A percentile compares a stretch with the other conserved stretches of the same genome.
Conservation (phyloP, 495 filamentous ascomycete species). For the Penicillium flavigenum region DNA sequence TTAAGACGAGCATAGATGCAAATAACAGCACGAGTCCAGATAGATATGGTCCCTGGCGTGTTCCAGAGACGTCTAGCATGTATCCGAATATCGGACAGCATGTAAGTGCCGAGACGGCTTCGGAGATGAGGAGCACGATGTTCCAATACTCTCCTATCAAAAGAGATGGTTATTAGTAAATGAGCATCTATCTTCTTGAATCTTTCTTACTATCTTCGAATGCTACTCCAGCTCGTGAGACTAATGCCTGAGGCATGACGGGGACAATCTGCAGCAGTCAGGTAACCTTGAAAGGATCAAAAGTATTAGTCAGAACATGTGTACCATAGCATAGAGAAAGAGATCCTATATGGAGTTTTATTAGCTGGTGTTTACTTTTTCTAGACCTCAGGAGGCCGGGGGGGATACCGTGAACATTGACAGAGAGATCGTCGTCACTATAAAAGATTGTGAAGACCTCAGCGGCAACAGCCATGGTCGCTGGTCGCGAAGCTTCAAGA, state of each 20-base stretch:
- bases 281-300: not conserved
- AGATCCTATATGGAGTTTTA: constrained; percentile 7
- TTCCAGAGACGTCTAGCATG: constrained; percentile 17
- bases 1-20: constrained; percentile 63
- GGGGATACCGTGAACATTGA: constrained; percentile 18
- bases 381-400: not conserved
- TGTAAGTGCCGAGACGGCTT: constrained; percentile 19
- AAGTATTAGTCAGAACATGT: not conserved
- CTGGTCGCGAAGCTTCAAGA: constrained; percentile 9
- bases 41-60: constrained; percentile 60
- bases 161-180: not conserved
- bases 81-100: constrained; percentile 22
- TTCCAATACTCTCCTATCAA: constrained; percentile 26
- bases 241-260: constrained; percentile 23
- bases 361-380: not conserved
- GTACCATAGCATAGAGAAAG: constrained; percentile 26
- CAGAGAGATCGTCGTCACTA: constrained; percentile 15
- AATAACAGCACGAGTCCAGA: constrained; percentile 62
- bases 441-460: constrained; percentile 23
- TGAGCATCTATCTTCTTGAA: not conserved
- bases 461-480: constrained; percentile 16
- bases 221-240: constrained; percentile 20
- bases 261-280: constrained; percentile 23
- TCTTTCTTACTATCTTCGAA: constrained; percentile 20
- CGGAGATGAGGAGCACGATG: constrained; percentile 21